Evolutionary conservation across 2,329 filamentous ascomycete species (phyloP), one percentile per base, ranked within the genome.

Genomic region (Cladosporium halotolerans): DNA sequence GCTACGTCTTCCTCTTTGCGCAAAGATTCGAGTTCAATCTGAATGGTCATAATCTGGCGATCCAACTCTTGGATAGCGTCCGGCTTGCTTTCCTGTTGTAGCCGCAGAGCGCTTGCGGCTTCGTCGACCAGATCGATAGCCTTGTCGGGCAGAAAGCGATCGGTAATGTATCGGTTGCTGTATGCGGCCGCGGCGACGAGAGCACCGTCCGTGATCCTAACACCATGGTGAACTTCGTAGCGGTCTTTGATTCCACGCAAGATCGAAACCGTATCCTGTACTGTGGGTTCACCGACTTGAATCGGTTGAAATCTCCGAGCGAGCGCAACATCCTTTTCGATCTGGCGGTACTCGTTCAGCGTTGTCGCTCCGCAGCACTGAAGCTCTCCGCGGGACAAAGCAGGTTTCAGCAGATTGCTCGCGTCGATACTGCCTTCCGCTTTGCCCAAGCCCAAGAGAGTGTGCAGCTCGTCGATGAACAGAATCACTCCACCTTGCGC

Each of bases 51-150:
- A 56, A 97, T 96, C 64, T 91, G 89, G 57, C 95, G 88, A 64
- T 97, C 92, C 1, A 97, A 81, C 47, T 86, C 83, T 73, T 95
- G 89, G 33, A 99, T 96, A 8, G 92, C 84, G 62, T 97, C 93
- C 0, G 93, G 93, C 63, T 96, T 97, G 62, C 89, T 96, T 70
- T 99, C 93, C 70, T 97, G 93, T 66, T 97, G 92, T 32, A 97
- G 73, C 42, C 95, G 84, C 9, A 97, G 75, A 18, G 90, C 89
- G 56, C 88, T 95, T 1, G 92, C 91, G 9, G 93, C 93, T 72
- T 97, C 93, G 60, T 97, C 93, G 69, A 99, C 93, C 13, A 97
- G 72, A 68, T 97, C 93, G 58, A 99, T 97, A 2, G 93, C 93
- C 69, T 97, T 97, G 71, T 99, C 93, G 0, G 93, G 93, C 0